Evolutionary conservation across 2,329 filamentous ascomycete species (phyloP).

Genomic region (Juglanconis oblonga): DNA sequence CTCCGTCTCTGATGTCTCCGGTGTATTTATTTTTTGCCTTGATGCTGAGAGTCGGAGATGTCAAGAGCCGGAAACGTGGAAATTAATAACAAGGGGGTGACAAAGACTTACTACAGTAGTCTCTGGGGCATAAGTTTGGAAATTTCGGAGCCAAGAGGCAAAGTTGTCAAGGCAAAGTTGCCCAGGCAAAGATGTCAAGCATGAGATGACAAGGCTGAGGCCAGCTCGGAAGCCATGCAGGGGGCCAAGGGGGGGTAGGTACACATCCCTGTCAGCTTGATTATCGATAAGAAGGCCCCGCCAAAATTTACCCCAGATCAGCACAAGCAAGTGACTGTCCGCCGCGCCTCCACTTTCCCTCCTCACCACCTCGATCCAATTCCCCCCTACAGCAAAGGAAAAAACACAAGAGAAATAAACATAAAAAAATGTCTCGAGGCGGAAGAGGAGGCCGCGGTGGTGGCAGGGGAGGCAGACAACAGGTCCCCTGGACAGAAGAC

Average conservation of each 20-base stretch:
- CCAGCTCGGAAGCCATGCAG: neutral
- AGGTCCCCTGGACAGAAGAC: conserved; percentile 55
- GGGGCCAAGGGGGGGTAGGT: neutral
- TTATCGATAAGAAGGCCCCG: conserved; percentile 6
- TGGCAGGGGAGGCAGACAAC: conserved; percentile 42
- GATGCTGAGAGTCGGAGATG: no score
- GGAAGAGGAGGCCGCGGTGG: conserved; percentile 51
- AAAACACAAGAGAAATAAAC: neutral
- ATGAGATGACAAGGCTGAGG: neutral
- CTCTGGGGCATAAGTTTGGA: no score
- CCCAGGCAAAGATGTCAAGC: neutral
- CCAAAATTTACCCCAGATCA: conserved; percentile 14
- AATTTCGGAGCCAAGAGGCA: no score
- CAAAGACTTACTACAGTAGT: no score
- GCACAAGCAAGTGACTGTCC: neutral
- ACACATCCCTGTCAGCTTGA: neutral
- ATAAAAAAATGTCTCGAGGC: conserved; percentile 46
- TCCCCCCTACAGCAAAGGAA: neutral
- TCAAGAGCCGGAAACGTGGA: no score
- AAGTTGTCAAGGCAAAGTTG: no score
- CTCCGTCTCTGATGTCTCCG: neutral
- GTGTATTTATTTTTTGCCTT: no score
- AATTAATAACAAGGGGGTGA: no score
- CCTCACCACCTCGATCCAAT: no score
- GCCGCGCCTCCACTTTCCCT: neutral